Evolutionary conservation across 2,329 filamentous ascomycete genomes (phyloP), one percentile per base, ranked within the genome.

Genomic region (Cylindrodendrum hubeiense): DNA sequence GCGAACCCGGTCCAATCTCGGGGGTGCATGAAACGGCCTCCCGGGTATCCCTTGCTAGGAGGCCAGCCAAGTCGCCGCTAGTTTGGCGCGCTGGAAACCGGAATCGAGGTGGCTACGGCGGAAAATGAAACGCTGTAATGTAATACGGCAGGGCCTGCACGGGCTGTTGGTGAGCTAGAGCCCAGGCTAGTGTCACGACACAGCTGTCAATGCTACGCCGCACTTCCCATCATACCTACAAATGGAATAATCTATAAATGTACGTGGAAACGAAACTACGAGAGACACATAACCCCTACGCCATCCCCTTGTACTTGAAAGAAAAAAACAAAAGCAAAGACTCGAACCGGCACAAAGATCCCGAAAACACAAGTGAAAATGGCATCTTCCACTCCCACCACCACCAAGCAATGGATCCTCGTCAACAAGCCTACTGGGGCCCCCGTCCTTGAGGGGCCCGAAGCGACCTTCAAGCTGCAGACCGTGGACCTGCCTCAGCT

Each of bases 401-500:
- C 71, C n/a, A 76, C 74, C 60, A 76, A 76, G 70, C 74, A 74
- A 75, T 76, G 74, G 74, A 64, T 74, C 60, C 72, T 76, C 37
- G 63, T 63, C 63, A 67, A 67, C 56, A 75, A 73, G 68, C 74
- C 74, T 26, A 59, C 68, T 51, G 74, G 68, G 54, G 68, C 67
- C 41, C 74, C 74, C 34, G 60, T 72, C 28, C 69, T 76, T 39
- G 65, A 67, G 2, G 74, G 74, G 28, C 68, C 69, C 49, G 66
- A 76, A 39, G 70, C 74, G 10, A 76, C 74, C 60, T 76, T 72
- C 57, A 69, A 70, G 65, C 60, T 76, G 7, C 66, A 69, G 67
- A 72, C 68, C 0, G 66, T 68, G 7, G 67, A 67, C n/a, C 67
- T 76, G 28, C 73, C 74, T 9, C 60, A 67, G 8, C 63, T 76